Evolutionary conservation across 176 grass and related monocot species (phyloP).

Genomic region (Oryza glaberrima): DNA sequence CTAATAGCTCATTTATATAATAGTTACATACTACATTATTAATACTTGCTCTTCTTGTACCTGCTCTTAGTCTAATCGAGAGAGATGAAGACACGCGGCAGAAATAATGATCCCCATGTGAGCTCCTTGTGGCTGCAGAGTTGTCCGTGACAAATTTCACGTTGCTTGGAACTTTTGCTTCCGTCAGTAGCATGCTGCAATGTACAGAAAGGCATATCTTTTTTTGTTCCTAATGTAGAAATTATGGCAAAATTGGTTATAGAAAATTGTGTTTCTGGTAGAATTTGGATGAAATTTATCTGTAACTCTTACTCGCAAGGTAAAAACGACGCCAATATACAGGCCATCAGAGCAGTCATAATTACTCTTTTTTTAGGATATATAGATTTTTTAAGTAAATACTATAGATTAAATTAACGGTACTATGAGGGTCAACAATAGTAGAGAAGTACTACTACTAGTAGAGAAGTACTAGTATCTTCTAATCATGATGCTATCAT

Average conservation of each 20-base stretch:
- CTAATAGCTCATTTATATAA: too few relatives aligned
- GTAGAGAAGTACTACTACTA: not conserved
- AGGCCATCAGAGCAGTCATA: not conserved
- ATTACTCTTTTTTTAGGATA: not conserved
- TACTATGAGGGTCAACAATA: not conserved
- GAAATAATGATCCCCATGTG: constrained; percentile 42
- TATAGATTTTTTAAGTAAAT: too few relatives aligned
- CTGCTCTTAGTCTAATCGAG: not conserved
- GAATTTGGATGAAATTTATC: too few relatives aligned
- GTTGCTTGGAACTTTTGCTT: not conserved
- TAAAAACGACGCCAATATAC: too few relatives aligned
- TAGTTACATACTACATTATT: too few relatives aligned
- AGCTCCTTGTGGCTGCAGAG: not conserved
- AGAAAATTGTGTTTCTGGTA: too few relatives aligned
- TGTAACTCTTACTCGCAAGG: too few relatives aligned
- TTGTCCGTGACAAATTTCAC: not conserved
- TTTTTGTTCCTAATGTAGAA: not conserved
- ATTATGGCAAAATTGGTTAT: too few relatives aligned
- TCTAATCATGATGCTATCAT: not conserved
- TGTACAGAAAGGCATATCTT: not conserved
- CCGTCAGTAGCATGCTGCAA: not conserved
- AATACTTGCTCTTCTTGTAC: too few relatives aligned
- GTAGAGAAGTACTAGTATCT: not conserved
- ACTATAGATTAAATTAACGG: not conserved
- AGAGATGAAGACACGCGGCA: constrained; percentile 8